Base-by-base conservation (phyloP, 495 filamentous ascomycete genomes). In the Aspergillus biplanus region DNA sequence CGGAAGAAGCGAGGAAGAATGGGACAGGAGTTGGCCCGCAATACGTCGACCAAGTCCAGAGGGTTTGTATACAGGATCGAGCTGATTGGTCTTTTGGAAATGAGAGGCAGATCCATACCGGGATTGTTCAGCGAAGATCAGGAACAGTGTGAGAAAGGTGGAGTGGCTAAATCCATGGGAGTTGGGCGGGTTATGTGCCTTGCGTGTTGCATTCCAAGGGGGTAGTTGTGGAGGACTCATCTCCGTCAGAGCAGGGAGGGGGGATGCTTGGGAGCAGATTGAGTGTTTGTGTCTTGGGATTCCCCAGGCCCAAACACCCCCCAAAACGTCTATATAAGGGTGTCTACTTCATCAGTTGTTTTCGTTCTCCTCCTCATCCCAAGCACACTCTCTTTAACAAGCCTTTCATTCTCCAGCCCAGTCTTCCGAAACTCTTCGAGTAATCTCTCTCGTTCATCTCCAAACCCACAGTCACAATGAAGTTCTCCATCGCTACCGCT, bases 381-480 rank as follows among this genome's bases (percentile, higher is more conserved):
- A 73, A 65, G 21, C 44, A 60, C 56, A 53, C 65, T 52, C 57
- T 65, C 66, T 63, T 67, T 63, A 54, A 7, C 33, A 33, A 58
- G 47, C 49, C 61, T 65, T 68, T 73, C 71, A 5, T 67, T 69
- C 65, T 34, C 52, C 46, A 54, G 33, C 56, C 52, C 60, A 62
- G 52, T 67, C 67, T 67, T 70, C 67, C 65, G 7, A 33, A 63
- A 15, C 11, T 61, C 70, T 78, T 71, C 69, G 68, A 70, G 68
- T 65, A 53, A 27, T 47, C 61, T 50, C 65, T 71, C 67, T 73
- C 69, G 64, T 77, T 73, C 63, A 75, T 63, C 54, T 65, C 68
- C 71, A 73, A 78, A 63, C 60, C 74, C 73, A 75, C 72, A 58
- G 59, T 67, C 73, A 79, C 64, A 78, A 78, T 75, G 74, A 67